phyloP scores from a whole-genome alignment of 495 filamentous ascomycete genomes.

The Chaetomium cochliodes region DNA sequence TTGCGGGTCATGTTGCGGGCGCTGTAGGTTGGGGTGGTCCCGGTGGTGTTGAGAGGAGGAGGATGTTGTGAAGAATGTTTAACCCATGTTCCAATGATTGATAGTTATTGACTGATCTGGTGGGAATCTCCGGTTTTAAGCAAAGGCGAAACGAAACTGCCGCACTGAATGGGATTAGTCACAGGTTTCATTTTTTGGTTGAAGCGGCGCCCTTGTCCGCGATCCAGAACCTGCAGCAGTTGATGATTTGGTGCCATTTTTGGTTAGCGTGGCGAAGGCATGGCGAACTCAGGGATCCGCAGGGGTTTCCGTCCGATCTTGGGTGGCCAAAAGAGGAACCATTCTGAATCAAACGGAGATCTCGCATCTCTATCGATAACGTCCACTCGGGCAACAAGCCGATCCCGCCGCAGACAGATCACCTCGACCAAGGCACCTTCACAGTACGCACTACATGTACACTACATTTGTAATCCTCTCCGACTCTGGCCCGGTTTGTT shows the following conservation, averaged over 20 bases:
- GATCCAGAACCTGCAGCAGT: background rate
- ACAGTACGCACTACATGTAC: too few relatives aligned
- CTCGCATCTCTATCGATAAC: too few relatives aligned
- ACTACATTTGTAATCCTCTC: too few relatives aligned
- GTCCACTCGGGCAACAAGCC: too few relatives aligned
- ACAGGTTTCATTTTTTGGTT: background rate
- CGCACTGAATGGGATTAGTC: constrained; percentile 12
- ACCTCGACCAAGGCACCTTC: too few relatives aligned
- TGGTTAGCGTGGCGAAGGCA: background rate
- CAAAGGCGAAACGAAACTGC: background rate
- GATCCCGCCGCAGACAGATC: too few relatives aligned
- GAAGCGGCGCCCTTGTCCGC: background rate
- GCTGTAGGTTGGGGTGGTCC: too few relatives aligned
- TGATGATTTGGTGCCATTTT: constrained; percentile 19
- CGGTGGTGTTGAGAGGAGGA: too few relatives aligned
- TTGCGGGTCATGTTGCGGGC: background rate
- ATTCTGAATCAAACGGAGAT: background rate
- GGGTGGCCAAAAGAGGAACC: background rate
- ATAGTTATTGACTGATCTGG: background rate
- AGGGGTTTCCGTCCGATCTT: background rate
- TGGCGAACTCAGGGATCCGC: background rate
- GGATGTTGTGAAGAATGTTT: background rate
- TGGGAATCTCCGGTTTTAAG: background rate
- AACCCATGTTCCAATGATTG: background rate
- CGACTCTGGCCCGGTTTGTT: too few relatives aligned